Evolutionary conservation across 2,329 filamentous ascomycete species (phyloP), one percentile per base, ranked within the genome.

Genomic region (Hypoxylon sp.): DNA sequence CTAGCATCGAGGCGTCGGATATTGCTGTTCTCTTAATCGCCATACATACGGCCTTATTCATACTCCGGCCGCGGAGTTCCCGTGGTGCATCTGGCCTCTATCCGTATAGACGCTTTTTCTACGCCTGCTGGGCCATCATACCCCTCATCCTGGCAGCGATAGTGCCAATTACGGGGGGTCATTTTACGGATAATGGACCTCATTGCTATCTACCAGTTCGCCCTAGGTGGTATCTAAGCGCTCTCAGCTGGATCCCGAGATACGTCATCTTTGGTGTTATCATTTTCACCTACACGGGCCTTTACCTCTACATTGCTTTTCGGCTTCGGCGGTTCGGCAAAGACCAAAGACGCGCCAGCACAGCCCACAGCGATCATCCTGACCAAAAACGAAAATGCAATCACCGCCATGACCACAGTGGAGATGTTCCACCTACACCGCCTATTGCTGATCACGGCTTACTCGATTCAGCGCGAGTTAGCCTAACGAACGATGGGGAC

Each of bases 21-120:
- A 84, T 91, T 61, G 87, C 91, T 9, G 89, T 93, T 14, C 83
- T 94, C 13, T 84, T 93, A 63, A 93, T 95, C 73, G 90, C 92
- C 17, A 76, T 93, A 8, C 92, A 95, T 76, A 91, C 90, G 54
- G 88, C 87, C 2, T 80, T 94, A 10, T 92, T 91, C 78, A 90
- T 95, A 57, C 90, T 94, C 71, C 85, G 86, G 22, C 88, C 89
- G 0, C 77, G 76, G 44, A 73, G 77, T 24, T 76, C 78, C 1
- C 80, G 81, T 13, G 85, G 87, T 1, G 83, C 87, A 66, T 87
- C 89, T 50, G 92, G 92, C 0, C 83, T 95, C 0, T 92, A 92
- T 75, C 88, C 87, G 1, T 91, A 90, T 70, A 87, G 91, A 3
- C 82, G 85, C 19, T 81, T 82, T 24, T 88, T 92, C 4, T 91